Percentiles rank a stretch among this genome's conserved stretches.
Evolutionary conservation across 2,329 filamentous ascomycete species (phyloP).

Genomic region (Uncinocarpus reesii): DNA sequence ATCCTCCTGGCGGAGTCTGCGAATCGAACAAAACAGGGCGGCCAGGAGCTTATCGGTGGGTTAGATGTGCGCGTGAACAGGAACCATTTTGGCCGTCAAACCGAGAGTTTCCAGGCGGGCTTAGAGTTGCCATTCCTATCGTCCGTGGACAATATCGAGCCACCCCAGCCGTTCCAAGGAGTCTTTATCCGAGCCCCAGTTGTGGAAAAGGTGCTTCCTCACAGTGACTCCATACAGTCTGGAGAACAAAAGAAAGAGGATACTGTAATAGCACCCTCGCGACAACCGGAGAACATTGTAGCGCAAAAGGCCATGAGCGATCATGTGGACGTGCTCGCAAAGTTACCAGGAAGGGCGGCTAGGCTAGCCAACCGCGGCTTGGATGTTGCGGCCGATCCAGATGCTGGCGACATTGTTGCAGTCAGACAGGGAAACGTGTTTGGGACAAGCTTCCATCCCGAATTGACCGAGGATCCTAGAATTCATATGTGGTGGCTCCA

Average conservation of each 20-base stretch:
- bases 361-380: slow-evolving; percentile 39
- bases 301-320: slow-evolving; percentile 38
- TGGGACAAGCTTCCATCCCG: slow-evolving; percentile 91
- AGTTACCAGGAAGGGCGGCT: slow-evolving; percentile 44
- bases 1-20: slow-evolving; percentile 83
- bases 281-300: slow-evolving; percentile 34
- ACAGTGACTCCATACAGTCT: slow-evolving; percentile 41
- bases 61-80: slow-evolving; percentile 82
- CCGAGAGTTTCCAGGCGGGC: slow-evolving; percentile 75
- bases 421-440: slow-evolving; percentile 85
- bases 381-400: slow-evolving; percentile 31
- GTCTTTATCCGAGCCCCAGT: slow-evolving; percentile 94
- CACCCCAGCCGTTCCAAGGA: slow-evolving; percentile 53
- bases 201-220: slow-evolving; percentile 66
- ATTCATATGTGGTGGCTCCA: slow-evolving; percentile 92
- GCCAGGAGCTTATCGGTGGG: slow-evolving; percentile 87
- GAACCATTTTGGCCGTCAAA: slow-evolving; percentile 90
- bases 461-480: slow-evolving; percentile 74
- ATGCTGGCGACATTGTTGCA: slow-evolving; percentile 66
- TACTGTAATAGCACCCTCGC: slow-evolving; percentile 49
- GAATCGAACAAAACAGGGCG: slow-evolving; percentile 78
- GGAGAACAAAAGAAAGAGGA: slow-evolving; percentile 40
- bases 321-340: slow-evolving; percentile 50
- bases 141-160: slow-evolving; percentile 21
- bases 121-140: slow-evolving; percentile 62